Evolutionary conservation across 371 early-diverging fungal genomes (phyloP).

Genomic region (Apophysomyces elegans): DNA sequence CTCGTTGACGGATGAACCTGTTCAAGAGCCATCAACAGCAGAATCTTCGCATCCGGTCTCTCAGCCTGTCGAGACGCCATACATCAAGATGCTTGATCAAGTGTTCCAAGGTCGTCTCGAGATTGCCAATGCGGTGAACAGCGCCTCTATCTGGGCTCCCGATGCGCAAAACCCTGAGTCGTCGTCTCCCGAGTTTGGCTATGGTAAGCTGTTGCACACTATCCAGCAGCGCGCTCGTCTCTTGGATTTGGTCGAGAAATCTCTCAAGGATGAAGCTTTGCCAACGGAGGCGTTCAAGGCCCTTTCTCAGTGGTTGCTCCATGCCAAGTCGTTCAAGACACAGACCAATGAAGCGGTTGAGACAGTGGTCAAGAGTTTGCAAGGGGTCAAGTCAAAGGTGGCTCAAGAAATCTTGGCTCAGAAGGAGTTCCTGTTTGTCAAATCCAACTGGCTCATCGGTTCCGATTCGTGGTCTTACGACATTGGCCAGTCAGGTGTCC

Average conservation of each 20-base stretch:
- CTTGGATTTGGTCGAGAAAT: slow-evolving; percentile 59
- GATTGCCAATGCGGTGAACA: slow-evolving; percentile 74
- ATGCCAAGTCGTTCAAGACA: slow-evolving; percentile 59
- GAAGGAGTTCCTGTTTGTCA: slow-evolving; percentile 49
- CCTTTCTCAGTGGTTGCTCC: slow-evolving; percentile 71
- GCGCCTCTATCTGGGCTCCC: slow-evolving; percentile 52
- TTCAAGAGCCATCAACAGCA: background rate
- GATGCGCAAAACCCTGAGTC: slow-evolving; percentile 41
- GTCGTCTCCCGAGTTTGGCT: slow-evolving; percentile 87
- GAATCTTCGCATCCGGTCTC: background rate
- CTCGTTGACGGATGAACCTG: background rate
- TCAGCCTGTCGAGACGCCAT: slow-evolving; percentile 68
- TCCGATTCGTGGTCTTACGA: slow-evolving; percentile 89
- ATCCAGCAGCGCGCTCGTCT: slow-evolving; percentile 75
- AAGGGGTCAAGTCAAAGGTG: slow-evolving; percentile 23
- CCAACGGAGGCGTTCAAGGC: slow-evolving; percentile 60
- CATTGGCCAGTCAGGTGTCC: slow-evolving; percentile 86
- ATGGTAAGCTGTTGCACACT: slow-evolving; percentile 72
- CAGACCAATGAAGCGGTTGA: slow-evolving; percentile 46
- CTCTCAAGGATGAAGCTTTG: slow-evolving; percentile 57
- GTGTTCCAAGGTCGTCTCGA: slow-evolving; percentile 78
- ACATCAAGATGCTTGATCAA: slow-evolving; percentile 79
- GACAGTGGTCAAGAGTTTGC: slow-evolving; percentile 39
- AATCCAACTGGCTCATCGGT: slow-evolving; percentile 88
- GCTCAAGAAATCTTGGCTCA: slow-evolving; percentile 39